Percentiles rank a stretch among this genome's conserved stretches.
phyloP scores from a whole-genome alignment of 192 early-diverging fungal genomes.

The Gamsiella multidivaricata region DNA sequence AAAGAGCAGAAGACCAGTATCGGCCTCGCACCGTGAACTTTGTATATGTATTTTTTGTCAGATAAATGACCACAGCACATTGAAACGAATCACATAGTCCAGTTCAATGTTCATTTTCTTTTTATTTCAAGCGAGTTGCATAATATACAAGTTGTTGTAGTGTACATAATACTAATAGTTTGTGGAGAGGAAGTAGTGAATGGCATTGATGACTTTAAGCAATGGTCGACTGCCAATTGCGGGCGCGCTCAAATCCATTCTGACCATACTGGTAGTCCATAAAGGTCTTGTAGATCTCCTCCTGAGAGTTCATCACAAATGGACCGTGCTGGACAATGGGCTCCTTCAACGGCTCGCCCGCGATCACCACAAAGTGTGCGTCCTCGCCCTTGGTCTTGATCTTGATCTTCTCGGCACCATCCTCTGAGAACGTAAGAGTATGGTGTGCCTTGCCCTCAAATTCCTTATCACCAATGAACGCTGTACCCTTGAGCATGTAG shows the following conservation, averaged over 20 bases:
- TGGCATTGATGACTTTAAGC: too few relatives aligned
- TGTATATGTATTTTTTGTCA: too few relatives aligned
- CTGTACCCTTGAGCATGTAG: constrained; percentile 63
- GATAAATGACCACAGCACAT: too few relatives aligned
- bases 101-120: too few relatives aligned
- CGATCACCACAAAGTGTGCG: constrained; percentile 4
- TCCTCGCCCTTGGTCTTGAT: neutral
- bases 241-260: constrained; percentile 76
- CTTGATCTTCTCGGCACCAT: neutral
- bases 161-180: constrained; percentile 64
- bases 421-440: neutral
- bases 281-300: constrained; percentile 63
- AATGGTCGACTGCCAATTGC: constrained; percentile 58
- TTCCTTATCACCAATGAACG: constrained; percentile 55
- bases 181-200: too few relatives aligned
- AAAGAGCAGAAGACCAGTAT: too few relatives aligned
- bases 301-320: constrained; percentile 71
- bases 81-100: too few relatives aligned
- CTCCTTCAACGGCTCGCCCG: constrained; percentile 34
- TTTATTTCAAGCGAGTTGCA: too few relatives aligned
- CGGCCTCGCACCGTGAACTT: too few relatives aligned
- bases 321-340: constrained; percentile 64
- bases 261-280: constrained; percentile 66
- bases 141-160: constrained; percentile 69
- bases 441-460: constrained; percentile 61